Conservation (phyloP, 202 grass and related monocot species). For the Cymbopogon flexuosus region DNA sequence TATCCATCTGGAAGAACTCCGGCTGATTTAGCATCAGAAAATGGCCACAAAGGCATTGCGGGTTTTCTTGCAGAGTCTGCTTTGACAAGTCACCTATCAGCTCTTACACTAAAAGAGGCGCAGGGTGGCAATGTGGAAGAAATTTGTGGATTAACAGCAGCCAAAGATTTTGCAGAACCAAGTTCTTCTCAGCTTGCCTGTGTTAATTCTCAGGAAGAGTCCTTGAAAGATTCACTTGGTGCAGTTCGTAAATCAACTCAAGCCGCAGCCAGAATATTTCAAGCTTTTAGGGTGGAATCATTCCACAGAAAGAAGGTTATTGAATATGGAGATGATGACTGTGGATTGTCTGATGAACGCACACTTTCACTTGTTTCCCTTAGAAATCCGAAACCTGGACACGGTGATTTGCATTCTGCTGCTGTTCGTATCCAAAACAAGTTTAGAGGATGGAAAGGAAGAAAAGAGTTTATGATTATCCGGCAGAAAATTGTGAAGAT, state of each 20-base stretch:
- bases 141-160: slow-evolving; percentile 30
- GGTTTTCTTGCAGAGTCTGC: slow-evolving; percentile 96
- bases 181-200: slow-evolving; percentile 38
- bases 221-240: slow-evolving; percentile 79
- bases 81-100: slow-evolving; percentile 82
- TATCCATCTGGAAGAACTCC: slow-evolving; percentile 79
- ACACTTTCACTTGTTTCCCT: slow-evolving; percentile 79
- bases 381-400: slow-evolving; percentile 55
- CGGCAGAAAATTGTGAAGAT: slow-evolving; percentile 94
- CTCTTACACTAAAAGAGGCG: slow-evolving; percentile 71
- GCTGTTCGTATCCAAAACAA: slow-evolving; percentile 96
- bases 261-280: slow-evolving; percentile 92
- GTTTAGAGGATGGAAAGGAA: slow-evolving; percentile 97
- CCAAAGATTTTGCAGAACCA: slow-evolving; percentile 35
- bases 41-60: slow-evolving; percentile 89
- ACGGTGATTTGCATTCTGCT: slow-evolving; percentile 61
- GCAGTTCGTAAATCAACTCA: slow-evolving; percentile 93
- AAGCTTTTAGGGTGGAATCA: slow-evolving; percentile 92
- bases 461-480: slow-evolving; percentile 89
- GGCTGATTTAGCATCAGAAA: slow-evolving; percentile 95
- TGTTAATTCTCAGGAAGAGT: slow-evolving; percentile 53
- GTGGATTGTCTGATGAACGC: slow-evolving; percentile 68
- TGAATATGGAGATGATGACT: slow-evolving; percentile 73
- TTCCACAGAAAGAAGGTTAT: slow-evolving; percentile 93
- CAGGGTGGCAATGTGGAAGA: slow-evolving; percentile 48